phyloP scores from a whole-genome alignment of 2,329 filamentous ascomycete species.

The Lomentospora prolificans region DNA sequence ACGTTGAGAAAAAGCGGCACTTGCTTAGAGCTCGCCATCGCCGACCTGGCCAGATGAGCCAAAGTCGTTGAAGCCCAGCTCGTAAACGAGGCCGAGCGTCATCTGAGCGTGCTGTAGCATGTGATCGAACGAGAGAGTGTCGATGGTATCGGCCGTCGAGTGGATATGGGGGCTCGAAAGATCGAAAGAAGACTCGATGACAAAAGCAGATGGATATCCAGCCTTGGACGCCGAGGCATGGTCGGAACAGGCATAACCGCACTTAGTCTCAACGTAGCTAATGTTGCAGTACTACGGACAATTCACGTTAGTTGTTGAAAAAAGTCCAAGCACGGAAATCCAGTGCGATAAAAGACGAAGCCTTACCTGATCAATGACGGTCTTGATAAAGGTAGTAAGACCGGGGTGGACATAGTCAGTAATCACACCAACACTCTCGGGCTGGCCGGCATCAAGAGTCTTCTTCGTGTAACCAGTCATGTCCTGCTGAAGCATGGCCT shows the following conservation, averaged over 20 bases:
- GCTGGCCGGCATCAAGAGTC: constrained; percentile 70
- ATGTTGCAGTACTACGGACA: constrained; percentile 64
- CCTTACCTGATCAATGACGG: constrained; percentile 59
- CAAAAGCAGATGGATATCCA: constrained; percentile 56
- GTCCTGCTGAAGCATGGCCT: constrained; percentile 97
- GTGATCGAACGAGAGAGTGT: constrained; percentile 57
- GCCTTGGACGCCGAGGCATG: constrained; percentile 59
- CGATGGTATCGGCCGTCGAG: constrained; percentile 60
- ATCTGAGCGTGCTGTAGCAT: constrained; percentile 53
- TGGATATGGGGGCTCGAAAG: constrained; percentile 62
- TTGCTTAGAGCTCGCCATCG: constrained; percentile 20
- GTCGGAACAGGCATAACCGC: constrained; percentile 75
- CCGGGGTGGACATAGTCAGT: constrained; percentile 79
- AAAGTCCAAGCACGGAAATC: neutral
- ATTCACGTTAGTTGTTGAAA: neutral
- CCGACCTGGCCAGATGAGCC: constrained; percentile 20
- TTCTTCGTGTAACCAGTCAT: constrained; percentile 88
- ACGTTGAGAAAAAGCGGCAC: neutral
- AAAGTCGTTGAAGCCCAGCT: constrained; percentile 57
- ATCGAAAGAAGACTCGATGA: constrained; percentile 52
- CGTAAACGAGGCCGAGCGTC: constrained; percentile 36
- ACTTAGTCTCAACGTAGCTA: constrained; percentile 78
- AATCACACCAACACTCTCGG: constrained; percentile 84
- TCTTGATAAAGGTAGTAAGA: constrained; percentile 84
- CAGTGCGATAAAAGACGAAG: neutral